Evolutionary conservation across 257 asterid species (phyloP).

Genomic region (Knoxia roxburghii): DNA sequence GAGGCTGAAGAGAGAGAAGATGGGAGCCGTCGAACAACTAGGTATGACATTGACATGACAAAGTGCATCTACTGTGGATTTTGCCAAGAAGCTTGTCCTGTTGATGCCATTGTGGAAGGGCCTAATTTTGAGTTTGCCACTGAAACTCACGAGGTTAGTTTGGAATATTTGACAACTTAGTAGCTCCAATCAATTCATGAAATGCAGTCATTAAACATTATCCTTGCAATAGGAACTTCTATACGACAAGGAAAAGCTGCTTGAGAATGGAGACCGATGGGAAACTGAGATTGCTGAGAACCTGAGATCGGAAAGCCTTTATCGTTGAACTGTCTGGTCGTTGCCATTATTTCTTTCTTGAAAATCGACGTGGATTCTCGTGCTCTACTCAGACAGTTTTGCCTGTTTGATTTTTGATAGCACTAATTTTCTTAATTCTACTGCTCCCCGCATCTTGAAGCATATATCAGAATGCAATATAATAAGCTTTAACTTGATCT

Average conservation of each 20-base stretch:
- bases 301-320: slow-evolving; percentile 87
- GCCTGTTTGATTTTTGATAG: neutral
- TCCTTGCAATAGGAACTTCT: slow-evolving; percentile 61
- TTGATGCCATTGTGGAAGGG: too few relatives aligned
- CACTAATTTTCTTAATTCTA: slow-evolving; percentile 1
- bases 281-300: slow-evolving; percentile 94
- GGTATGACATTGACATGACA: too few relatives aligned
- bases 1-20: too few relatives aligned
- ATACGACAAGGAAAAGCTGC: slow-evolving; percentile 92
- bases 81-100: too few relatives aligned
- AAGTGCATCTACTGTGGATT: too few relatives aligned
- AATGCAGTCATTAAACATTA: neutral
- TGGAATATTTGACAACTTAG: too few relatives aligned
- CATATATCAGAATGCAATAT: neutral
- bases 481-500: slow-evolving; percentile 2
- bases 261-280: slow-evolving; percentile 94
- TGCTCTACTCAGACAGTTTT: neutral
- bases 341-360: neutral
- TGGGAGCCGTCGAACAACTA: too few relatives aligned
- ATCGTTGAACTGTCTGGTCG: slow-evolving; percentile 40
- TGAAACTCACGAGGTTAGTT: too few relatives aligned
- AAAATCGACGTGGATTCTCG: neutral
- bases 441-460: neutral
- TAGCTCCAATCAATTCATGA: neutral
- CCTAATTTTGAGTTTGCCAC: too few relatives aligned